Conservation (phyloP, 2,329 filamentous ascomycete genomes). For the Stromatinia cepivora region DNA sequence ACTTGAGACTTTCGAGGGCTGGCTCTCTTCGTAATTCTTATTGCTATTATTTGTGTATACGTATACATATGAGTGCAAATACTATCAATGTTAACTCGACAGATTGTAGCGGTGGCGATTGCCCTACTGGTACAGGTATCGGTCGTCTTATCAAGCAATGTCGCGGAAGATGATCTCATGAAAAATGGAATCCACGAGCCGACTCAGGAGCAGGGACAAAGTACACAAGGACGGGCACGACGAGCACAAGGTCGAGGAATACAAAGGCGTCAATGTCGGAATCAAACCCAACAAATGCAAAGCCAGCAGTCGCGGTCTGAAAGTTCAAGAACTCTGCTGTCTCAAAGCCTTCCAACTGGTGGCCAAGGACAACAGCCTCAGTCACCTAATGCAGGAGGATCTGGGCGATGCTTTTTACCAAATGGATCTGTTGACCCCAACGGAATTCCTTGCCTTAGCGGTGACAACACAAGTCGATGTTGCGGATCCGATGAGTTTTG, state of each 20-base stretch:
- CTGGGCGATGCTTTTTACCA: conserved; percentile 24
- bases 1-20: conserved; percentile 8
- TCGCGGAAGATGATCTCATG: neutral
- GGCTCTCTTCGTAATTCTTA: conserved; percentile 12
- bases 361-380: neutral
- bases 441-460: conserved; percentile 28
- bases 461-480: conserved; percentile 25
- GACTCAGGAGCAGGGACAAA: neutral
- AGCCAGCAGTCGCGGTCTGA: neutral
- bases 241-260: neutral
- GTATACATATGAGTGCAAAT: conserved; percentile 8
- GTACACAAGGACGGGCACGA: neutral
- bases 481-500: conserved; percentile 27
- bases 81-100: conserved; percentile 15
- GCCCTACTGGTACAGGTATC: conserved; percentile 21
- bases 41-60: conserved; percentile 9
- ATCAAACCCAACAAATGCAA: neutral
- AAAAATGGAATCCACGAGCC: neutral
- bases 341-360: neutral
- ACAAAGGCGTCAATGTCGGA: neutral
- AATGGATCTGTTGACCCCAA: conserved; percentile 23
- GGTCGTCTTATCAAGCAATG: neutral
- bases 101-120: conserved; percentile 18
- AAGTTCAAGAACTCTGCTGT: neutral
- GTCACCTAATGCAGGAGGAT: neutral